A percentile compares a stretch with the other conserved stretches of the same genome.
phyloP scores from a whole-genome alignment of 768 basidiomycete genomes.

The Termitomyces heimii region DNA sequence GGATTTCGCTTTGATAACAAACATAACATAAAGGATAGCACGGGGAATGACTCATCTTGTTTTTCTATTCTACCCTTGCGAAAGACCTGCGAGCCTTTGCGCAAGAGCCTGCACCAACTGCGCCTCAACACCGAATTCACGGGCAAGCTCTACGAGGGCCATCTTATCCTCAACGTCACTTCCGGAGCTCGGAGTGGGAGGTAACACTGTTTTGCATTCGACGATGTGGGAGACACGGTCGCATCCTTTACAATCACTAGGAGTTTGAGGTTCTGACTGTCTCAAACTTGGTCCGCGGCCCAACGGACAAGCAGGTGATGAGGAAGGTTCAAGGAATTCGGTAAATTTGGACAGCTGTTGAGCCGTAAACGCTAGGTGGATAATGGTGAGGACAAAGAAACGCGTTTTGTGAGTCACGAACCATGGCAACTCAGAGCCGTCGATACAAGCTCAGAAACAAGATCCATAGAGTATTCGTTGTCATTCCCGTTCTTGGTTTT shows the following conservation, averaged over 20 bases:
- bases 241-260: conserved; percentile 14
- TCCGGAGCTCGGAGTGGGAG: conserved; percentile 7
- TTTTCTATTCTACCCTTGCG: neutral
- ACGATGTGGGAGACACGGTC: conserved; percentile 7
- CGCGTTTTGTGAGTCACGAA: conserved; percentile 19
- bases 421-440: conserved; percentile 55
- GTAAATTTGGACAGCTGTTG: conserved; percentile 48
- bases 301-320: neutral
- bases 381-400: conserved; percentile 1
- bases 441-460: conserved; percentile 37
- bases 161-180: conserved; percentile 11
- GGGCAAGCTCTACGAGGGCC: conserved; percentile 51
- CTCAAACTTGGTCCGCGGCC: conserved; percentile 14
- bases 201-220: conserved; percentile 3
- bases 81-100: conserved; percentile 40
- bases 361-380: conserved; percentile 49
- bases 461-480: conserved; percentile 30
- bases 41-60: neutral
- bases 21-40: conserved; percentile 6
- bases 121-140: conserved; percentile 71
- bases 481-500: conserved; percentile 25
- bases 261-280: conserved; percentile 19
- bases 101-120: conserved; percentile 62
- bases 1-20: conserved; percentile 5
- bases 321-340: conserved; percentile 31